Evolutionary conservation across 202 grass and related monocot genomes (phyloP).

Genomic region (Carex arenaria): DNA sequence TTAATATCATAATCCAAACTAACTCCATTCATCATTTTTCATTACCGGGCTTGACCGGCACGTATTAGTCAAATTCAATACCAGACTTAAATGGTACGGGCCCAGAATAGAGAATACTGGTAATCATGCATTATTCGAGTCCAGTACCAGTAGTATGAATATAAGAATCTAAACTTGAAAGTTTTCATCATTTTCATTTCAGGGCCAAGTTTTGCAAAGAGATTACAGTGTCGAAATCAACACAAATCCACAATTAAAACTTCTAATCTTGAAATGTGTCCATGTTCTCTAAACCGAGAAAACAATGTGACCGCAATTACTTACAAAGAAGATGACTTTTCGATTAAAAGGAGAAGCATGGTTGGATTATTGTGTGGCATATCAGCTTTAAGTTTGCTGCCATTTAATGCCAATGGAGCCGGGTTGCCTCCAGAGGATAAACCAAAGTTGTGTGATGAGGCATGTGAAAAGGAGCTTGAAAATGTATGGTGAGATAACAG

Average conservation of each 20-base stretch:
- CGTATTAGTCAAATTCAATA: too few species aligned
- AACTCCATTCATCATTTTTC: not conserved
- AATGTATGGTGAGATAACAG: conserved; percentile 57
- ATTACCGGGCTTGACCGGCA: too few species aligned
- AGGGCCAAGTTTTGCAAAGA: conserved; percentile 28
- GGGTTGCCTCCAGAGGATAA: conserved; percentile 97
- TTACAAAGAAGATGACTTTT: not conserved
- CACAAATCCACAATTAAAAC: conserved; percentile 4
- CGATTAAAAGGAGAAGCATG: conserved; percentile 33
- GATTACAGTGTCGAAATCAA: conserved; percentile 3
- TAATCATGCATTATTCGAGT: not conserved
- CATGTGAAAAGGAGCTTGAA: conserved; percentile 72
- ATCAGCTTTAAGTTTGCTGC: conserved; percentile 26
- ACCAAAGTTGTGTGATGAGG: conserved; percentile 65
- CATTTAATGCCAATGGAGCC: conserved; percentile 36
- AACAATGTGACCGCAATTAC: not conserved
- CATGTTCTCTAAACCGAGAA: not conserved
- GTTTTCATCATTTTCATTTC: not conserved
- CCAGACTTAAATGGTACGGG: not conserved
- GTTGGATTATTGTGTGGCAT: conserved; percentile 37
- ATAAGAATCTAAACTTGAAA: not conserved
- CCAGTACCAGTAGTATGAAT: not conserved
- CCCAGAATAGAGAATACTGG: not conserved
- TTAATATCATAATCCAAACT: not conserved
- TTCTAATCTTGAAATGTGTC: not conserved